Base-by-base conservation (phyloP, 179 eudicot species). In the Sideroxylon spinosum region DNA sequence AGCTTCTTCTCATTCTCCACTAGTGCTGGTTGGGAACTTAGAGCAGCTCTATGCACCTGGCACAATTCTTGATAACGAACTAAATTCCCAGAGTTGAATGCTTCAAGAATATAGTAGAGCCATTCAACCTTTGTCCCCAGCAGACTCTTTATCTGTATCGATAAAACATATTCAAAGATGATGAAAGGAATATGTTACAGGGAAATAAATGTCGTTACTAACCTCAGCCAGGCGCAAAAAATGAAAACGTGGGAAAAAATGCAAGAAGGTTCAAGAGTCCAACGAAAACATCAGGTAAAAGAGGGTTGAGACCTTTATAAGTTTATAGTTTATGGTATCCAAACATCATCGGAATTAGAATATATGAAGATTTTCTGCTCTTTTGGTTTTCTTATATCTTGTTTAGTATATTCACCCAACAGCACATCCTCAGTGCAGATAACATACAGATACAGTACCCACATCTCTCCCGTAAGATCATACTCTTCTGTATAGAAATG, bases 101-200 rank as follows among this genome's bases (percentile, higher is more conserved):
- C 99, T 86, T 96, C 96, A 78, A 96, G 90, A 79, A 96, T 88
- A 81, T 90, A 84, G 88, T 94, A 96, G 52, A 96, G 96, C 99
- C 99, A 96, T 86, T 94, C 99, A 46, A 96, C 95, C 84, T 92
- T 92, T 71, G 99, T 96, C 68, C 99, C 98, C n/a, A 91, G 81
- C 80, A 94, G 92, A 82, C 93, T 88, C 78, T 87, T 94, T 71
- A 96, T 76, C 99, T 96, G 97, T 69, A 76, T n/a, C 81, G 53
- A 62, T 20, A 19, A 28, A 29, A 59, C 52, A 79, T 55, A 46
- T 62, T 52, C 66, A 49, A 44, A 20, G 70, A 78, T n/a, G 17
- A 23, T 4, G 19, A 49, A 37, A 59, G n/a, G n/a, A 59, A 68
- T 56, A 48, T 44, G 25, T 59, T 59, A 59, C 55, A 23, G 65